phyloP scores from a whole-genome alignment of 306 rosid genomes.

The Vachellia pachyceras region DNA sequence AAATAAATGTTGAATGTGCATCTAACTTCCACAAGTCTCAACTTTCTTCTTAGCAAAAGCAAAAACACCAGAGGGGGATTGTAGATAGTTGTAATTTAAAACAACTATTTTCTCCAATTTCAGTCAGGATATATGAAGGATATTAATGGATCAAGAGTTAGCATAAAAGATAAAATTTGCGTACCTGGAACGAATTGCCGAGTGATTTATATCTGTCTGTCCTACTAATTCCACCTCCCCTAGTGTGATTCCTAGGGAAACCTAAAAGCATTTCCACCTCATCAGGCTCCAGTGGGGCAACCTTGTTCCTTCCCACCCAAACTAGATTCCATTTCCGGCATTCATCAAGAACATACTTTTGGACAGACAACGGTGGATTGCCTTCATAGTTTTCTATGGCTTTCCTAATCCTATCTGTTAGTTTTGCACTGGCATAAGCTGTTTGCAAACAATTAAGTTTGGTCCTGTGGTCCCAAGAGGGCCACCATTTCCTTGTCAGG shows the following conservation, averaged over 20 bases:
- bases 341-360: constrained; percentile 67
- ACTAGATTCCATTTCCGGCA: constrained; percentile 96
- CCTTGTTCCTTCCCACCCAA: constrained; percentile 97
- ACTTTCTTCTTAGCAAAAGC: background rate
- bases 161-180: constrained; percentile 19
- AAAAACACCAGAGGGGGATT: background rate
- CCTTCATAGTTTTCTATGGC: constrained; percentile 66
- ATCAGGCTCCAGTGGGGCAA: constrained; percentile 93
- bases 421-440: constrained; percentile 67
- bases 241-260: constrained; percentile 91
- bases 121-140: background rate
- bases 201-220: constrained; percentile 93
- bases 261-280: constrained; percentile 91
- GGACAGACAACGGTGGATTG: constrained; percentile 62
- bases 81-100: background rate
- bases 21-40: constrained; percentile 15
- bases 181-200: constrained; percentile 97
- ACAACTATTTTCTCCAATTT: constrained; percentile 16
- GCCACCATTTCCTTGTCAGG: constrained; percentile 93
- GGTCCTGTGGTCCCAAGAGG: constrained; percentile 82
- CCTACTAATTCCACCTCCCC: constrained; percentile 98
- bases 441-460: constrained; percentile 88
- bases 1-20: constrained; percentile 5
- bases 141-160: constrained; percentile 10
- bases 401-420: constrained; percentile 75